Conservation (phyloP, 108 stramenopile species). For the Aurantiochytrium sp. region DNA sequence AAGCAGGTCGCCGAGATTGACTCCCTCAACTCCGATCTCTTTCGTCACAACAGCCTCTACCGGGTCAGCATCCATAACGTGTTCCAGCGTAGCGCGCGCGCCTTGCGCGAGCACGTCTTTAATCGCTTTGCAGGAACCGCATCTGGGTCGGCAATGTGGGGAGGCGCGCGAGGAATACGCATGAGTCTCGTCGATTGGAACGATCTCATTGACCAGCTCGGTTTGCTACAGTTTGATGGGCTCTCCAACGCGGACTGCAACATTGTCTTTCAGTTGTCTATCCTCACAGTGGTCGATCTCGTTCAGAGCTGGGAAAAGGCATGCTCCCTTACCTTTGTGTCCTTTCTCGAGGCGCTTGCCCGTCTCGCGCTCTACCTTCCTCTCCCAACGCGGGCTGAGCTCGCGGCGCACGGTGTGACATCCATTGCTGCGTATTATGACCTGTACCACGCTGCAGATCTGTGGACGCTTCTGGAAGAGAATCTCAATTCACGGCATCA, state of each 20-base stretch:
- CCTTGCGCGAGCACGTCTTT: neutral
- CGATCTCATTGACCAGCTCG: neutral
- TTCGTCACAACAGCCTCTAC: neutral
- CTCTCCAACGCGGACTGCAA: neutral
- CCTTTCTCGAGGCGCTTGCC: neutral
- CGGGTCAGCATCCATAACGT: neutral
- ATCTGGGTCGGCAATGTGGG: neutral
- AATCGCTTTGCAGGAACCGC: neutral
- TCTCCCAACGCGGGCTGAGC: neutral
- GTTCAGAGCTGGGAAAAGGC: neutral
- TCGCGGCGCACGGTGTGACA: neutral
- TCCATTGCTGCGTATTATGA: neutral
- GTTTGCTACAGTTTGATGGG: neutral
- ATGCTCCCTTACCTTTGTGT: constrained; percentile 3
- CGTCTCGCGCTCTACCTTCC: neutral
- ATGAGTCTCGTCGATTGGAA: neutral
- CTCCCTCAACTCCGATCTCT: neutral
- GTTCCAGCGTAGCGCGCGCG: neutral
- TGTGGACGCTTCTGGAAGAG: neutral
- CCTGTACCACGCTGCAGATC: neutral
- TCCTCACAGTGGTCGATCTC: neutral
- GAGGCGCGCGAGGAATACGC: neutral
- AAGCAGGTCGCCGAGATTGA: neutral
- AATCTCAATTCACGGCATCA: neutral
- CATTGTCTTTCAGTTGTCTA: neutral